Evolutionary conservation across 257 asterid species (phyloP), one percentile per base, ranked within the genome.

Genomic region (Cinchona pubescens): DNA sequence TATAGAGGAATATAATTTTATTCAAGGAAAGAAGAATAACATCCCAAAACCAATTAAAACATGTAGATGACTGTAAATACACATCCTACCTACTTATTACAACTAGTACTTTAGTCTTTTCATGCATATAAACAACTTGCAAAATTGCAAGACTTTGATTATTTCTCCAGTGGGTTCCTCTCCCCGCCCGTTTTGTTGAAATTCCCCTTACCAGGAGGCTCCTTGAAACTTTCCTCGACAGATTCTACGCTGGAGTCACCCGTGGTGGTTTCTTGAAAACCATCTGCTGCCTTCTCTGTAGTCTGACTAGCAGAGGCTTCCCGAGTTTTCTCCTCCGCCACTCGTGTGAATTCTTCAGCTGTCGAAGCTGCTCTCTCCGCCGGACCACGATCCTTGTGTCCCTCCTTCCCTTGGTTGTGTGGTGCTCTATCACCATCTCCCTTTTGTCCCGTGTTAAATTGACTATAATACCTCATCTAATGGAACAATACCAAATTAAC

Each of bases 331-430:
- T 68, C 82, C 53, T 77, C 82, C 9, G 85, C 85, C 0, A 77
- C 79, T 43, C 77, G 61, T 62, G 25, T 43, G 67, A 81, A 81
- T 48, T 81, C 85, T 2, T 81, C 79, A 0, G 73, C 85, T 43
- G 75, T 77, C 4, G 85, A 73, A 0, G 85, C 71, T 3, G 85
- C 85, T 74, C 60, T 81, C 37, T 73, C 79, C 53, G 75, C 77
- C 2, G 72, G 45, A n/a, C n/a, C n/a, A 11, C 35, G 75, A 0
- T 49, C 25, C 8, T 55, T 40, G 30, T 66, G 60, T 34, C 61
- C 78, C 32, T 78, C 63, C 32, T 3, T 56, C 9, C 49, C 16
- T 42, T n/a, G 46, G 32, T 58, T 23, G 49, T 51, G 15, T 55
- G 38, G 37, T n/a, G 19, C 18, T 27, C 15, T n/a, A 23, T 5